Evolutionary conservation across 2,329 filamentous ascomycete genomes (phyloP).

Genomic region (Calycina marina): DNA sequence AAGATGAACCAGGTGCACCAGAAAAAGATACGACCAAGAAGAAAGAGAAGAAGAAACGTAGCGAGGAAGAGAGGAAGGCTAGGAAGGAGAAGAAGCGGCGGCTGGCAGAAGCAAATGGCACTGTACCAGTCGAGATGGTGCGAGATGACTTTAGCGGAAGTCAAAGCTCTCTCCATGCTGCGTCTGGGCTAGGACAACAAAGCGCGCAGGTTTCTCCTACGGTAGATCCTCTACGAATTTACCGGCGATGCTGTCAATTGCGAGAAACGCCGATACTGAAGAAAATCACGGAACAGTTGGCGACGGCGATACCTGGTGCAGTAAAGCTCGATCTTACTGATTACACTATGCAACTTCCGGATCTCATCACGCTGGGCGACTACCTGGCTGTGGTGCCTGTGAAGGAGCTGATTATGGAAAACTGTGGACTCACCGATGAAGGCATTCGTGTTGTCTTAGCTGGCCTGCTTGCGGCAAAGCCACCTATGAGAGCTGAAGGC

Average conservation of each 20-base stretch:
- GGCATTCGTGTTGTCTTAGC: slow-evolving; percentile 76
- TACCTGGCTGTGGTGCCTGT: slow-evolving; percentile 90
- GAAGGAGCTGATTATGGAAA: slow-evolving; percentile 71
- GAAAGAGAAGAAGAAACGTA: slow-evolving; percentile 92
- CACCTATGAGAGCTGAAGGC: slow-evolving; percentile 33
- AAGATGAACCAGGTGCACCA: slow-evolving; percentile 10
- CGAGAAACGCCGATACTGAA: slow-evolving; percentile 86
- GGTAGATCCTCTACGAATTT: slow-evolving; percentile 83
- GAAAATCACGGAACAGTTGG: slow-evolving; percentile 79
- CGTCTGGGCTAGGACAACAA: slow-evolving; percentile 22
- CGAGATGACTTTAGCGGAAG: slow-evolving; percentile 38
- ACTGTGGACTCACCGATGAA: slow-evolving; percentile 76
- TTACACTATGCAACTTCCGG: slow-evolving; percentile 68
- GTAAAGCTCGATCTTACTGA: slow-evolving; percentile 77
- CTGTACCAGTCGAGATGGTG: slow-evolving; percentile 69
- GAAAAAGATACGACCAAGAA: slow-evolving; percentile 45
- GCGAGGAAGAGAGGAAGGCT: slow-evolving; percentile 82
- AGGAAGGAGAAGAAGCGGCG: slow-evolving; percentile 78
- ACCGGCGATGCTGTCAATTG: slow-evolving; percentile 84
- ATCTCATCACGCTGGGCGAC: slow-evolving; percentile 78
- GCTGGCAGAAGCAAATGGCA: slow-evolving; percentile 76
- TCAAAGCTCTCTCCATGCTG: slow-evolving; percentile 31
- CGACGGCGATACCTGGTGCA: slow-evolving; percentile 53
- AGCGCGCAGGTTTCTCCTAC: slow-evolving; percentile 57
- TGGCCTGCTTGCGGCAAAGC: slow-evolving; percentile 68